These are phyloP conservation scores for Leptomonas pyrrhocoris DNA, from an alignment of 208 protist genomes.

Conservation along the genomic window DNA sequence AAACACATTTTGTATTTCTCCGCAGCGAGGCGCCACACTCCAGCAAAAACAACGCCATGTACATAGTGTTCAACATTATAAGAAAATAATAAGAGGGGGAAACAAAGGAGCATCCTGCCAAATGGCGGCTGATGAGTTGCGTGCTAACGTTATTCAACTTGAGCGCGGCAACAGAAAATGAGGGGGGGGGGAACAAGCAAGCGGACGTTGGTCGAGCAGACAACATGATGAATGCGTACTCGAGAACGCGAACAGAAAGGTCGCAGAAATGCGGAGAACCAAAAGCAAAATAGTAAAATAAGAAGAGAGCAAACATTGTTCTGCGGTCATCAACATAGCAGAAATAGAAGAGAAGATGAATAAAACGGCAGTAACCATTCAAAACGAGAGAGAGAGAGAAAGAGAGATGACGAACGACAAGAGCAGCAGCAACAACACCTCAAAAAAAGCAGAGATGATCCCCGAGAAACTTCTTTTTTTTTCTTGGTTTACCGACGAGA, in stretches of 20 bases:
- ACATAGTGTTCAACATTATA: too few species aligned
- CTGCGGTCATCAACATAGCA: too few species aligned
- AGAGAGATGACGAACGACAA: not conserved
- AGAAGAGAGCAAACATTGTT: too few species aligned
- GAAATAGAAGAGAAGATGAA: slow-evolving; percentile 3
- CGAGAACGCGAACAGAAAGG: not conserved
- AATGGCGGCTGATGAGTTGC: not conserved
- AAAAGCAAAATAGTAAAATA: slow-evolving; percentile 18
- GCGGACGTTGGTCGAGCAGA: not conserved
- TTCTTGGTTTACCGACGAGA: not conserved
- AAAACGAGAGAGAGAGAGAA: not conserved
- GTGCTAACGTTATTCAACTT: not conserved
- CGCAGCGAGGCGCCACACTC: too few species aligned
- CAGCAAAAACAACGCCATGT: too few species aligned
- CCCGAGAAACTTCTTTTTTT: not conserved
- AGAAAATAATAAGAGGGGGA: not conserved
- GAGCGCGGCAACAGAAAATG: not conserved
- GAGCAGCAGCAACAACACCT: not conserved
- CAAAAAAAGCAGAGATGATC: not conserved
- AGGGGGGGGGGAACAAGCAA: not conserved
- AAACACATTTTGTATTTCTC: too few species aligned
- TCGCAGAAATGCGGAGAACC: not conserved
- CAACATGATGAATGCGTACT: not conserved
- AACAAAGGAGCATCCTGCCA: not conserved
- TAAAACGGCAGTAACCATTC: not conserved